These are phyloP conservation scores for Beta lomatogona DNA, from an alignment of 179 eudicot species.

Conservation along the genomic window DNA sequence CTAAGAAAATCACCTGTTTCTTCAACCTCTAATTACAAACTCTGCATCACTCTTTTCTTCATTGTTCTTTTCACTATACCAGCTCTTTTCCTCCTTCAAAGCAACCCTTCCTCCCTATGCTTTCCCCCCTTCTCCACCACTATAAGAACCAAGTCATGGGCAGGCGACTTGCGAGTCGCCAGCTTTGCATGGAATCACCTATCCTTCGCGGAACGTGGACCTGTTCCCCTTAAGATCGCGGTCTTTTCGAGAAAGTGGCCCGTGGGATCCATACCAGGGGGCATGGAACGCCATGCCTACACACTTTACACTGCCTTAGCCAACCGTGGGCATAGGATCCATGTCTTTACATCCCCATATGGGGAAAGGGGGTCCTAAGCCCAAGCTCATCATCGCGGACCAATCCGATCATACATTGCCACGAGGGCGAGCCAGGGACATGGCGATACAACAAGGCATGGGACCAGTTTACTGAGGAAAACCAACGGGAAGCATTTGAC, in stretches of 20 bases:
- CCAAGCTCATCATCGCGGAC: slow-evolving; percentile 17
- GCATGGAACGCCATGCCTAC: slow-evolving; percentile 90
- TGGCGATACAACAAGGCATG: slow-evolving; percentile 93
- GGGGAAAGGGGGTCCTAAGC: slow-evolving; percentile 11
- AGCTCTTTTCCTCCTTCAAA: slow-evolving; percentile 70
- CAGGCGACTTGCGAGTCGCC: slow-evolving; percentile 66
- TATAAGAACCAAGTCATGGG: slow-evolving; percentile 38
- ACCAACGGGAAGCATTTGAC: slow-evolving; percentile 54
- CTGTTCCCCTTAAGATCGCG: slow-evolving; percentile 52
- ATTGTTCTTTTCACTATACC: slow-evolving; percentile 69
- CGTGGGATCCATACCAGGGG: slow-evolving; percentile 65
- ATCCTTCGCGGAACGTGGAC: slow-evolving; percentile 24
- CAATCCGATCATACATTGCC: slow-evolving; percentile 48
- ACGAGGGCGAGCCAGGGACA: slow-evolving; percentile 64
- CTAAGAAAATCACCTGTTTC: slow-evolving; percentile 40
- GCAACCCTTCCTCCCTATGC: slow-evolving; percentile 44
- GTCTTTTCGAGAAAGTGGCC: slow-evolving; percentile 84
- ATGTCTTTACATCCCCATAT: slow-evolving; percentile 70
- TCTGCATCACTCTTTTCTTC: slow-evolving; percentile 71
- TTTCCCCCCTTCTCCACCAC: slow-evolving; percentile 30
- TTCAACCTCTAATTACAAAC: slow-evolving; percentile 51
- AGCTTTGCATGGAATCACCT: slow-evolving; percentile 73
- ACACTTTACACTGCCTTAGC: slow-evolving; percentile 73
- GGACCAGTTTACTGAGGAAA: slow-evolving; percentile 75
- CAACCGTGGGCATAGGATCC: slow-evolving; percentile 59